These are phyloP conservation scores for Backusella circina DNA, from an alignment of 192 early-diverging fungal genomes.

Conservation along the genomic window DNA sequence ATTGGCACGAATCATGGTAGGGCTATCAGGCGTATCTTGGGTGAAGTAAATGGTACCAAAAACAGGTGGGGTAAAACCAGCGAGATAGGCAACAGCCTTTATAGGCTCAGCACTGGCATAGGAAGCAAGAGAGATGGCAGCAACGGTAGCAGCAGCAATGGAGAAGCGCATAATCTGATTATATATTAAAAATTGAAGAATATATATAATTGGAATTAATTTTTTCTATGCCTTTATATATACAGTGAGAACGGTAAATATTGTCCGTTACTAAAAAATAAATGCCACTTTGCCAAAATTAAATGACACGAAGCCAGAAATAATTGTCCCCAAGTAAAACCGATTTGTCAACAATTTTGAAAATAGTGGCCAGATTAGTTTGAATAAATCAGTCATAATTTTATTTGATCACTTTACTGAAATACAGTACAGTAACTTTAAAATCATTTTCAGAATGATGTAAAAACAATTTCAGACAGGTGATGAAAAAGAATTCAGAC, in stretches of 20 bases:
- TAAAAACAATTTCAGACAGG: too few species aligned
- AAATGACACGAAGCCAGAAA: too few species aligned
- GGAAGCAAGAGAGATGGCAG: neutral
- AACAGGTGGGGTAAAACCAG: constrained; percentile 51
- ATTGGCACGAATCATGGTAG: constrained; percentile 51
- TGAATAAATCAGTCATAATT: too few species aligned
- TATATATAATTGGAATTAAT: neutral
- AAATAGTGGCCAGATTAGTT: too few species aligned
- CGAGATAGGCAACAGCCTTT: constrained; percentile 78
- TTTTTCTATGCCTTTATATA: neutral
- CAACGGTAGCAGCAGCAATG: neutral
- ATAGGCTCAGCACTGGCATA: neutral
- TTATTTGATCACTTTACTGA: too few species aligned
- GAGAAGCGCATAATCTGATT: neutral
- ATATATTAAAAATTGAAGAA: neutral
- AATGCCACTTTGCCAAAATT: too few species aligned
- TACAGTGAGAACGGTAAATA: neutral
- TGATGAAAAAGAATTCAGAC: too few species aligned
- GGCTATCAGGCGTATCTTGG: constrained; percentile 58
- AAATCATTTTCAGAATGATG: too few species aligned
- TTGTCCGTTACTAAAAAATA: too few species aligned
- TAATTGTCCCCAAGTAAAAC: too few species aligned
- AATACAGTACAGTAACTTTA: too few species aligned
- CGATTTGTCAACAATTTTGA: too few species aligned
- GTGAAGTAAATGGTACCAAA: constrained; percentile 66